Percentiles rank a stretch among this genome's conserved stretches.
phyloP scores from a whole-genome alignment of 805 yeast species.

The Pichia membranifaciens region DNA sequence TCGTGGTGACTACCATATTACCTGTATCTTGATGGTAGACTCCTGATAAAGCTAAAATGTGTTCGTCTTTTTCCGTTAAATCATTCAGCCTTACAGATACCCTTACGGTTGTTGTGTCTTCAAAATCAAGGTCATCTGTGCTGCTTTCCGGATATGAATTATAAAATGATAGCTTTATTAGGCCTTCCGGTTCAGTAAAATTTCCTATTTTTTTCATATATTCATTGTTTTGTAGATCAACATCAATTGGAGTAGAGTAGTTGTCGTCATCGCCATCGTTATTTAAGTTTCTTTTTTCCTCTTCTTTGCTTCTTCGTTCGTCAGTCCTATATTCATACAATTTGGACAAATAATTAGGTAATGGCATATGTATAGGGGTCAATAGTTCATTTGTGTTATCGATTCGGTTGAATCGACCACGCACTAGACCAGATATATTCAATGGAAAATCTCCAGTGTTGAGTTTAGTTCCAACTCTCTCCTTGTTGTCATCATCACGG shows the following conservation, averaged over 20 bases:
- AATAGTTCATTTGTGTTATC: conserved; percentile 2
- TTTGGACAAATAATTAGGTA: conserved; percentile 26
- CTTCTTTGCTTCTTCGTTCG: conserved; percentile 11
- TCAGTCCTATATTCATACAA: conserved; percentile 19
- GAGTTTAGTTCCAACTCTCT: conserved; percentile 14
- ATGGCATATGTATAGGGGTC: conserved; percentile 24
- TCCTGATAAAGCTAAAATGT: conserved; percentile 49
- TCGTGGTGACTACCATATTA: conserved; percentile 49
- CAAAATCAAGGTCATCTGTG: conserved; percentile 1
- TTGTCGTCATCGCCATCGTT: conserved; percentile 3
- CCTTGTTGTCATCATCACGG: conserved; percentile 13
- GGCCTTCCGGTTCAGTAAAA: conserved; percentile 25
- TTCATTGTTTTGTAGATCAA: conserved; percentile 4
- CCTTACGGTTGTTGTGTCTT: conserved; percentile 31
- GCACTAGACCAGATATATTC: conserved; percentile 44
- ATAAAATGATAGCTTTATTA: conserved; percentile 16
- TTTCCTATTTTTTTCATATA: conserved; percentile 20
- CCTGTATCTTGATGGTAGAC: conserved; percentile 65
- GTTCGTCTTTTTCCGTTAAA: conserved; percentile 41
- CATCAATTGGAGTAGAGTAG: conserved; percentile 2
- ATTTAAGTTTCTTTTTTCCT: not conserved
- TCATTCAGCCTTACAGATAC: conserved; percentile 35
- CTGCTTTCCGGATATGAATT: conserved; percentile 12
- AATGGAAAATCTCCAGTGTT: conserved; percentile 29
- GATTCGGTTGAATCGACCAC: conserved; percentile 34